Evolutionary conservation across 495 filamentous ascomycete species (phyloP), one percentile per base, ranked within the genome.

Genomic region (Xylaria scruposa): DNA sequence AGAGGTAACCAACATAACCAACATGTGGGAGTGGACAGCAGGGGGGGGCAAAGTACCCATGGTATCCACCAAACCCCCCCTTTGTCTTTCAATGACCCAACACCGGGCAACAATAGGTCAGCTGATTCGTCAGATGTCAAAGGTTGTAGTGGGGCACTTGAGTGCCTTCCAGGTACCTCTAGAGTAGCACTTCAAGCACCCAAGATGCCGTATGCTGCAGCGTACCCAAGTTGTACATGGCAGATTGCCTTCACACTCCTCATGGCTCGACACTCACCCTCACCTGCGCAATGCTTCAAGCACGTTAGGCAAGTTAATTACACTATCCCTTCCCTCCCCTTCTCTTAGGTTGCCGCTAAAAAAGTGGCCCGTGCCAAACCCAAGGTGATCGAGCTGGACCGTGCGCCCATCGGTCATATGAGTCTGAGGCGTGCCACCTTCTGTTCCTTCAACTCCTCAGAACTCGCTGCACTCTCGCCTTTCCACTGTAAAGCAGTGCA

Each of bases 361-460:
- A 54, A 56, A 21, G 69, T 71, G 69, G 69, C 46, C 61, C 69
- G 70, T 71, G 53, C 70, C 38, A 65, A 47, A 33, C 46, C 29
- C 7, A 46, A 63, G 58, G 60, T 36, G 44, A 67, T 71, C 51
- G 38, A 40, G 61, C 62, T 78, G 77, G 77, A 77, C 77, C 77
- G 77, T 78, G 77, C 77, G 54, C 66, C 62, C 68, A 60, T 38
- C 72, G 74, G 75, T 77, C 75, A 78, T 78, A 78, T 78, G 77
- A 71, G 75, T 78, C 75, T 72, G 71, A 78, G 75, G 70, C 75
- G 77, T 77, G 77, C 75, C 77, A 78, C 75, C 77, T 75, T 77
- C 75, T 73, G 68, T 56, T 76, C 73, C 72, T 73, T 72, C 75
- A 74, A 71, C 76, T 71, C 59, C 62, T 64, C 61, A 67, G 62